Conservation (phyloP, 306 rosid genomes). For the Oemleria cerasiformis region DNA sequence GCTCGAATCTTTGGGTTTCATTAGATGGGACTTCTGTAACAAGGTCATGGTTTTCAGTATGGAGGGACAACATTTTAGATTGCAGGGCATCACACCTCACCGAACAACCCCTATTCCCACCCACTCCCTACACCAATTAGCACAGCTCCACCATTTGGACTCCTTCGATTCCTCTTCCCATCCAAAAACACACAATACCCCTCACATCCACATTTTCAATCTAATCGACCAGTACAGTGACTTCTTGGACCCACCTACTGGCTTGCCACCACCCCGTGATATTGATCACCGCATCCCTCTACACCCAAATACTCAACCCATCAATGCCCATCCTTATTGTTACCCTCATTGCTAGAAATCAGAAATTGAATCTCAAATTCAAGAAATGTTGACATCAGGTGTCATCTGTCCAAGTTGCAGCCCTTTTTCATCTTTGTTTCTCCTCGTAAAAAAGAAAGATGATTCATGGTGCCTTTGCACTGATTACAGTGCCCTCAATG, state of each 20-base stretch:
- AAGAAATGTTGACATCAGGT: accelerated
- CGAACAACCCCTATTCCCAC: too few relatives aligned
- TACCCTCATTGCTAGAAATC: not conserved
- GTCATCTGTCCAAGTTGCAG: accelerated
- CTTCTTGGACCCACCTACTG: not conserved
- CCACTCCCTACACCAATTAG: too few relatives aligned
- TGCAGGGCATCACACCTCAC: too few relatives aligned
- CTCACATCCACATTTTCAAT: too few relatives aligned
- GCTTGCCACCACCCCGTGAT: not conserved
- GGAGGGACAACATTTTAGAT: too few relatives aligned
- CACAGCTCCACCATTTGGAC: too few relatives aligned
- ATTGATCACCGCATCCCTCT: not conserved
- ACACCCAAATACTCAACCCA: accelerated
- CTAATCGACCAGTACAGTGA: too few relatives aligned
- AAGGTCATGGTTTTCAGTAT: too few relatives aligned
- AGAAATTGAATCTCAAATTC: not conserved
- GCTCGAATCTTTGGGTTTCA: too few relatives aligned
- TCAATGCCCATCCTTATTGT: not conserved
- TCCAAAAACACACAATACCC: too few relatives aligned
- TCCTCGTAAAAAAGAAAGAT: not conserved
- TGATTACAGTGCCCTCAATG: not conserved
- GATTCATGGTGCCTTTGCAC: accelerated
- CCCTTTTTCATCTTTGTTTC: accelerated
- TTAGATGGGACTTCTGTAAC: too few relatives aligned
- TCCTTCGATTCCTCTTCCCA: too few relatives aligned